These are phyloP conservation scores for Drechslera avenae DNA, from an alignment of 2,329 filamentous ascomycete genomes.

Conservation along the genomic window DNA sequence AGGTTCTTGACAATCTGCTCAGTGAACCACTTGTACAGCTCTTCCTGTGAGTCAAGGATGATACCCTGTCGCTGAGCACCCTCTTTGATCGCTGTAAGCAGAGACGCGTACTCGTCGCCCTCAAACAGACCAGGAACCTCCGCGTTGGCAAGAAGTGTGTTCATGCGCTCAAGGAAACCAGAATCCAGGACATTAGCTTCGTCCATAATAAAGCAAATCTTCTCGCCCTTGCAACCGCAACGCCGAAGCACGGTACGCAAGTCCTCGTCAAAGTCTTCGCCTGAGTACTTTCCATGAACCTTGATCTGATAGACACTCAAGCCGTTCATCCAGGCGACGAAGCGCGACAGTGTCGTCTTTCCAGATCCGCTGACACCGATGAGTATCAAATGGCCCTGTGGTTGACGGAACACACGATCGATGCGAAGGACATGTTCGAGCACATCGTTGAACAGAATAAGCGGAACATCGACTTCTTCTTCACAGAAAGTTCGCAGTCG, in stretches of 20 bases:
- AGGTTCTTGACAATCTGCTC: constrained; percentile 99
- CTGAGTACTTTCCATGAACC: constrained; percentile 97
- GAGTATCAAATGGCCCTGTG: constrained; percentile 95
- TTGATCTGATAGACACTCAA: constrained; percentile 99
- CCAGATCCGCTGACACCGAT: constrained; percentile 98
- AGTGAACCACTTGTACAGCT: constrained; percentile 99
- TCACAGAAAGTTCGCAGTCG: constrained; percentile 98
- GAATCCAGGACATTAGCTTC: constrained; percentile 98
- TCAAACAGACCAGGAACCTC: constrained; percentile 98
- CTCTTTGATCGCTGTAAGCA: constrained; percentile 99
- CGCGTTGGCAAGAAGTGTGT: constrained; percentile 97
- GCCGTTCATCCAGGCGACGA: constrained; percentile 99
- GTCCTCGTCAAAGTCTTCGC: constrained; percentile 98
- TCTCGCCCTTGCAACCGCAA: constrained; percentile 96
- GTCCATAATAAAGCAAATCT: constrained; percentile 99
- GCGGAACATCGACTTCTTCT: constrained; percentile 96
- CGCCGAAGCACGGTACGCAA: constrained; percentile 89
- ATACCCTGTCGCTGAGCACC: constrained; percentile 95
- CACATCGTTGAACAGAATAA: constrained; percentile 99
- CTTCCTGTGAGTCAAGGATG: constrained; percentile 94
- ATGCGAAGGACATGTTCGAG: constrained; percentile 97
- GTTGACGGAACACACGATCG: constrained; percentile 97
- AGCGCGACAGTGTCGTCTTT: constrained; percentile 96
- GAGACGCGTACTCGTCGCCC: constrained; percentile 95
- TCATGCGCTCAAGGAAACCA: constrained; percentile 98